Percentiles rank a stretch among this genome's conserved stretches.
phyloP scores from a whole-genome alignment of 805 yeast species.

The Myxozyma nipponensis region DNA sequence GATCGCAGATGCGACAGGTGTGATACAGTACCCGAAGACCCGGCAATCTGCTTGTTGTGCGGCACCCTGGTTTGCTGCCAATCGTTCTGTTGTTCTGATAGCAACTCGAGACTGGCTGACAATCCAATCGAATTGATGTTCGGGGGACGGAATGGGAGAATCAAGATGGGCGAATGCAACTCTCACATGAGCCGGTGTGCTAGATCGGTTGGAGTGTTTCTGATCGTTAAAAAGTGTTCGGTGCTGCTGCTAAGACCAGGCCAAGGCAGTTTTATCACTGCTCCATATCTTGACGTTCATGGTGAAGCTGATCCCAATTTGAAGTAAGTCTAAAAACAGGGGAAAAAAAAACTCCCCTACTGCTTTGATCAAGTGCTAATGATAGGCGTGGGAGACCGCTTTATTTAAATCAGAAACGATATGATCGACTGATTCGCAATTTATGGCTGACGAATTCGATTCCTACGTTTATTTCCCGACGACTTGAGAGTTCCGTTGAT shows the following conservation, averaged over 20 bases:
- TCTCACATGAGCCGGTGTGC: constrained; percentile 35
- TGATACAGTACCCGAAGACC: constrained; percentile 47
- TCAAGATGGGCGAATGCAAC: not conserved
- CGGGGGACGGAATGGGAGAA: constrained; percentile 3
- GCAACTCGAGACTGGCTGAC: too few species aligned
- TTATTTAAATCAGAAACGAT: constrained; percentile 56
- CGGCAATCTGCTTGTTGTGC: constrained; percentile 84
- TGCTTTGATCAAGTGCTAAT: not conserved
- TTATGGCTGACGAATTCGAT: constrained; percentile 79
- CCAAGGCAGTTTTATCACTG: constrained; percentile 77
- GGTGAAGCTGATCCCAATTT: constrained; percentile 79
- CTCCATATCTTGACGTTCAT: constrained; percentile 81
- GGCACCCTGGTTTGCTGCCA: constrained; percentile 68
- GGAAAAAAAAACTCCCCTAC: too few species aligned
- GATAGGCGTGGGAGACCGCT: constrained; percentile 62
- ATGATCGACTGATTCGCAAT: constrained; percentile 59
- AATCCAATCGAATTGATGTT: constrained; percentile 55
- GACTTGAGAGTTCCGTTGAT: constrained; percentile 73
- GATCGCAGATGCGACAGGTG: constrained; percentile 38
- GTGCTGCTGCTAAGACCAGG: constrained; percentile 62
- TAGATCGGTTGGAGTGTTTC: constrained; percentile 64
- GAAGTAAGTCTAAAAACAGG: constrained; percentile 33
- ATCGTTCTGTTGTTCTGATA: constrained; percentile 48
- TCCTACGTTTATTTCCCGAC: constrained; percentile 71
- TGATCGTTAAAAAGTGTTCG: constrained; percentile 66